These are phyloP conservation scores for Phaffia tasmanica DNA, from an alignment of 768 basidiomycete genomes.

Conservation along the genomic window DNA sequence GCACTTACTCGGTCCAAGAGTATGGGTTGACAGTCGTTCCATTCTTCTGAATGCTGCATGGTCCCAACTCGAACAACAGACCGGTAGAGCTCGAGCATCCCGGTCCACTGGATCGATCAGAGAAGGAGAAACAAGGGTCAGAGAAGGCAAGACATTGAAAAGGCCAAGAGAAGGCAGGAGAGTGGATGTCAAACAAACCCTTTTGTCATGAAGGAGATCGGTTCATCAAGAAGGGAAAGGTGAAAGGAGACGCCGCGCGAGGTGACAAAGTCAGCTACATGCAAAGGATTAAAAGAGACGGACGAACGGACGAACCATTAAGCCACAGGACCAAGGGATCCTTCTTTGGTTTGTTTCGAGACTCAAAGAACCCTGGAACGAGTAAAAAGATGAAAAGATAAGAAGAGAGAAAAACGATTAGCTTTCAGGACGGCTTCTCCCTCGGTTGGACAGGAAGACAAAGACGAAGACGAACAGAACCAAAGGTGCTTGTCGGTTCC, in stretches of 20 bases:
- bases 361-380: slow-evolving; percentile 69
- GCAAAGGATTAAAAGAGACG: background rate
- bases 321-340: slow-evolving; percentile 84
- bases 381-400: slow-evolving; percentile 2
- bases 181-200: slow-evolving; percentile 3
- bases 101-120: slow-evolving; percentile 17
- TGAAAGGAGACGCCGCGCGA: background rate
- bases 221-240: too few relatives aligned
- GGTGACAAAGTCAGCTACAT: slow-evolving; percentile 33
- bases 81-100: slow-evolving; percentile 59
- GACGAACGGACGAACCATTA: slow-evolving; percentile 55
- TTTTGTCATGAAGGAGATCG: background rate
- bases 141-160: background rate
- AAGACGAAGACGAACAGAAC: slow-evolving; percentile 39
- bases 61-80: slow-evolving; percentile 83
- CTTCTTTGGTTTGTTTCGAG: slow-evolving; percentile 55
- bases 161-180: background rate
- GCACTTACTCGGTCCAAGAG: slow-evolving; percentile 63
- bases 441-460: background rate
- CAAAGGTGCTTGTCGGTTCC: slow-evolving; percentile 81
- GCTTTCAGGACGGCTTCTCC: background rate
- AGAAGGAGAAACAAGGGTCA: background rate
- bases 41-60: slow-evolving; percentile 60
- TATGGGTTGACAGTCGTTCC: slow-evolving; percentile 50
- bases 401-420: slow-evolving; percentile 6